Conservation (phyloP, 208 protist genomes). For the Trichomonas tenax region DNA sequence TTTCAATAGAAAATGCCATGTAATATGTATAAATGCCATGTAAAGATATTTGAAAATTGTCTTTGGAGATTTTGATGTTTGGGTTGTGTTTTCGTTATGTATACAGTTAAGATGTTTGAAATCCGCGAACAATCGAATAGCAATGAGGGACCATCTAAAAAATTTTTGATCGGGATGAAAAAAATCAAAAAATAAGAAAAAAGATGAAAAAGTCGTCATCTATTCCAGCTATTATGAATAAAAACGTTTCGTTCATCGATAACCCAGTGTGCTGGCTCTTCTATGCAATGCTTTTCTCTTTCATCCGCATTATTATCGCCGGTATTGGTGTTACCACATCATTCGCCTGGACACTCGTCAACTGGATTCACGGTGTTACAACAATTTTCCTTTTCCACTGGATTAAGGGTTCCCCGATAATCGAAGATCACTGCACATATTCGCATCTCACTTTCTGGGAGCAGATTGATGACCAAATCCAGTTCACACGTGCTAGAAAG, state of each 20-base stretch:
- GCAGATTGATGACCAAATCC: slow-evolving; percentile 24
- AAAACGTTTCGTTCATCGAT: slow-evolving; percentile 11
- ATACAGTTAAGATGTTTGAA: too few relatives aligned
- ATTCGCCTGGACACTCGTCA: background rate
- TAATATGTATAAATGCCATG: too few relatives aligned
- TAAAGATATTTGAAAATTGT: too few relatives aligned
- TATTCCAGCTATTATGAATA: background rate
- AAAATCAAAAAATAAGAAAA: background rate
- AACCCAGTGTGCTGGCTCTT: background rate
- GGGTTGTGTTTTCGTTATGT: too few relatives aligned
- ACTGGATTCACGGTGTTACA: background rate
- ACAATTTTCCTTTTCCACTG: slow-evolving; percentile 29
- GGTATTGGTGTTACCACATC: background rate
- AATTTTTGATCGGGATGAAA: background rate
- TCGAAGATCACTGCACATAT: slow-evolving; percentile 18
- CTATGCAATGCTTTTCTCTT: background rate
- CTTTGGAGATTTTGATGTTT: too few relatives aligned
- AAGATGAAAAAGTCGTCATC: background rate
- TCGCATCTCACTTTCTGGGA: slow-evolving; percentile 25
- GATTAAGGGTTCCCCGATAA: slow-evolving; percentile 24
- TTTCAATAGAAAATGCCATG: too few relatives aligned
- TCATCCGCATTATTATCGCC: background rate
- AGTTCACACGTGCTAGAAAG: slow-evolving; percentile 27
- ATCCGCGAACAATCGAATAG: too few relatives aligned
- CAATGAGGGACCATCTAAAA: too few relatives aligned